Percentiles rank a stretch among this genome's conserved stretches.
Conservation (phyloP, 495 filamentous ascomycete species). For the Neurospora sp. region DNA sequence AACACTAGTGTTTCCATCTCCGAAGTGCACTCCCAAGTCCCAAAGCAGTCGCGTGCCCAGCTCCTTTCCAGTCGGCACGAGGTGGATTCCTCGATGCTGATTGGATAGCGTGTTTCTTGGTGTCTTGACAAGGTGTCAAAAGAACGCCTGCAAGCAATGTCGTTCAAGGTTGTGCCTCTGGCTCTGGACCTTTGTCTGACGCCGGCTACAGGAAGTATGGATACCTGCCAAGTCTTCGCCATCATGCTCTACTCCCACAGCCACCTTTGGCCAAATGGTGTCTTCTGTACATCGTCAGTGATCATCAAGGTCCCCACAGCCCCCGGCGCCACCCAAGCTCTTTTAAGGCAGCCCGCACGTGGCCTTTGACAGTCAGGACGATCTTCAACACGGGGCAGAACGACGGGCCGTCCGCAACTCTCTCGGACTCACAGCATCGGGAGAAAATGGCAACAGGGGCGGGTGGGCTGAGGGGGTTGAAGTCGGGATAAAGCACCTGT, state of each 20-base stretch:
- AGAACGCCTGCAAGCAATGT: background rate
- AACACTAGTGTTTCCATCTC: background rate
- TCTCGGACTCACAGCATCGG: background rate
- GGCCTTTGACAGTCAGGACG: background rate
- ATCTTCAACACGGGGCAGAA: background rate
- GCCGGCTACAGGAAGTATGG: background rate
- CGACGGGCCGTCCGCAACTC: background rate
- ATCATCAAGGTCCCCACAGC: background rate
- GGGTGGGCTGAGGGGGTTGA: background rate
- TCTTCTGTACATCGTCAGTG: background rate
- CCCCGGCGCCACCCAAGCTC: background rate
- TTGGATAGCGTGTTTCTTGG: slow-evolving; percentile 4
- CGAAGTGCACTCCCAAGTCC: background rate
- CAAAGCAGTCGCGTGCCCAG: slow-evolving; percentile 21
- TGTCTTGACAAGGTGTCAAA: background rate
- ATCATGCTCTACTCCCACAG: background rate
- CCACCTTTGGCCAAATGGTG: background rate
- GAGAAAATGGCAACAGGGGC: background rate
- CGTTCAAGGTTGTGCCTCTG: background rate
- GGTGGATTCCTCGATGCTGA: slow-evolving; percentile 14
- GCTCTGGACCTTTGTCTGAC: background rate
- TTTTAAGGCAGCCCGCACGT: background rate
- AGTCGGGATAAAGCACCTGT: background rate
- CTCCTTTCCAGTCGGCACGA: slow-evolving; percentile 17
- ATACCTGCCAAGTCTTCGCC: background rate